Evolutionary conservation across 1,284 basidiomycete species (phyloP), one percentile per base, ranked within the genome.

Genomic region (Sphagnurus paluster): DNA sequence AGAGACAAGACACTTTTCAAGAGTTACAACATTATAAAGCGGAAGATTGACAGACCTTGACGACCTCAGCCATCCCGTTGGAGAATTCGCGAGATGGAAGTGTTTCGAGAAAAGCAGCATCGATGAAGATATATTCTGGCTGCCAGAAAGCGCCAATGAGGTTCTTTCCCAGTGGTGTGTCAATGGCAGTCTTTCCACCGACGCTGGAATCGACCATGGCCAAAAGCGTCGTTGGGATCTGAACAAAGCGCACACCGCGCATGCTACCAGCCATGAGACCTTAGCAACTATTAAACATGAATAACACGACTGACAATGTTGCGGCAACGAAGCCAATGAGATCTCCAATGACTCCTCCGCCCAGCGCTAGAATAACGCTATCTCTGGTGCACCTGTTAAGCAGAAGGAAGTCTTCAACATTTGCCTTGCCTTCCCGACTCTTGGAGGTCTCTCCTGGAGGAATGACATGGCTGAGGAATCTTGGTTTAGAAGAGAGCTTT

Each of bases 171-270:
- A 74, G 71, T 2, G 72, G 93, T 0, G 95, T 98, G 66, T 99
- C 97, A 56, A 99, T 96, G 24, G 96, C 97, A 0, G 97, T 99
- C 77, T 99, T 99, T 38, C 96, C 97, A 13, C 97, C 96, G 38
- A 99, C 90, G 49, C 92, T 87, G 1, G 93, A 97, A 70, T 99
- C 96, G 33, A 99, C 97, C 97, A 99, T 99, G 13, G 95, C 94
- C 38, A 99, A 78, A 2, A 99, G 76, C 0, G 94, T 98, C 0
- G 97, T 98, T 0, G 97, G 96, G 48, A 99, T 92, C 71, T 99
- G 97, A 21, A 93, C 87, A 67, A 97, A 92, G 52, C 89, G 89
- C 35, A 98, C 82, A 32, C 73, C 73, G 29, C 73, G 69, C 74
- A 75, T 74, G 50, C 69, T 72, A 46, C 28, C 25, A 43, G 29